Percentiles rank a stretch among this genome's conserved stretches.
phyloP scores from a whole-genome alignment of 2,329 filamentous ascomycete genomes.

The Botrytis galanthina region DNA sequence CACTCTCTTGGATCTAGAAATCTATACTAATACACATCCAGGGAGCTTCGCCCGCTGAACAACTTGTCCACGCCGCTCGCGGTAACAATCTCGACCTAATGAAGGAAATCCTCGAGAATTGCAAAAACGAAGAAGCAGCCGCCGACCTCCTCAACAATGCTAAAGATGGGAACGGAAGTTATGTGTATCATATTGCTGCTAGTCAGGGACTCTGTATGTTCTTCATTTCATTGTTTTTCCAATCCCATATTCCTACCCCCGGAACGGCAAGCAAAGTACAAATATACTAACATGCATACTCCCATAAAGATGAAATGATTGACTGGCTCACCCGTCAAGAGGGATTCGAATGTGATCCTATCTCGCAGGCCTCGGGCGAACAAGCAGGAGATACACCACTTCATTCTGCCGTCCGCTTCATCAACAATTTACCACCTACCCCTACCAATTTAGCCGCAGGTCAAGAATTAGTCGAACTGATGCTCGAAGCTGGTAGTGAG shows the following conservation, averaged over 20 bases:
- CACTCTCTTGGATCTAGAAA: too few relatives aligned
- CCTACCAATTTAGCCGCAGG: slow-evolving; percentile 55
- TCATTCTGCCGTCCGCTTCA: slow-evolving; percentile 74
- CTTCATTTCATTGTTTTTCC: too few relatives aligned
- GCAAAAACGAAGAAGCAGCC: slow-evolving; percentile 50
- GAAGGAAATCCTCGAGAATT: too few relatives aligned
- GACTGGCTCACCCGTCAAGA: slow-evolving; percentile 36
- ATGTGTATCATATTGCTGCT: slow-evolving; percentile 87
- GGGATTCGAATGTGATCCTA: slow-evolving; percentile 43
- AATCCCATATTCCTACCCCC: too few relatives aligned
- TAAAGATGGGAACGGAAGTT: slow-evolving; percentile 80
- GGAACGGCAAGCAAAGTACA: too few relatives aligned
- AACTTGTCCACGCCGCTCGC: too few relatives aligned
- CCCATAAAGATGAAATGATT: too few relatives aligned
- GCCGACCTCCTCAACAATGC: slow-evolving; percentile 81
- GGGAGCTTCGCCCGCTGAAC: too few relatives aligned
- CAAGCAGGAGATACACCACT: slow-evolving; percentile 66
- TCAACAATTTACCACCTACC: slow-evolving; percentile 54
- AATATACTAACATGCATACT: too few relatives aligned
- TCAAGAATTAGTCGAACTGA: slow-evolving; percentile 68
- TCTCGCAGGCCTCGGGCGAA: background rate
- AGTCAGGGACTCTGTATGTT: slow-evolving; percentile 49
- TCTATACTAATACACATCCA: too few relatives aligned
- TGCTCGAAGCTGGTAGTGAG: slow-evolving; percentile 76
- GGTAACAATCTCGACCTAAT: too few relatives aligned